Evolutionary conservation across 2,329 filamentous ascomycete genomes (phyloP), one percentile per base, ranked within the genome.

Genomic region (Aspergillus alliaceus): DNA sequence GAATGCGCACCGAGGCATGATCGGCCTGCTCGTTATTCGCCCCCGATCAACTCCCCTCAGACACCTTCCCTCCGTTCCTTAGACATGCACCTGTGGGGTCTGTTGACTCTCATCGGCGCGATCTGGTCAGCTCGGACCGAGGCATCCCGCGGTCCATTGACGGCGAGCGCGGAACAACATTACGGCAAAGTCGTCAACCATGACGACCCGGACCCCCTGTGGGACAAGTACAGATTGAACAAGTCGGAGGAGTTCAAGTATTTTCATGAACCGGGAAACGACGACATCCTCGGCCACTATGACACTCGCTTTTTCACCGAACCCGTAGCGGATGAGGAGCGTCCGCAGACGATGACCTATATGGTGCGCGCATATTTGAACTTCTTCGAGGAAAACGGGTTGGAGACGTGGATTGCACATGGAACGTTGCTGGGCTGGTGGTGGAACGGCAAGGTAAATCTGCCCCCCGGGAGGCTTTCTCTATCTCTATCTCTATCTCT

Each of bases 341-440:
- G 90, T 66, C 81, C 82, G n/a, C 77, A 84, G 27, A 85, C 85
- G 6, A 82, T 93, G 55, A 81, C 82, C 50, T 82, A 90, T 71
- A 85, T 95, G 63, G 84, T 92, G 62, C 84, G 86, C 60, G 87
- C 89, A 51, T 95, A 95, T 75, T 81, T 95, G 44, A 80, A 81
- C 46, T 86, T 84, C 55, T 88, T 90, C 72, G 77, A 80, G 44
- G 78, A 83, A 18, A 79, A 87, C 53, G 84, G 85, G 6, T 75
- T 91, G 60, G 90, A 93, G 75, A 93, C 91, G 0, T 95, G 91
- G 91, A 85, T 96, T 58, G 90, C 91, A 37, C 91, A 96, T 72
- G 91, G 91, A 49, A 92, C 90, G 4, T 77, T 95, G 50, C 78
- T 96, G 22, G 91, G 90, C 12, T 96, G 91, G 91, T 95, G 90